Conservation (phyloP, 2,329 filamentous ascomycete genomes). For the Venturia asperata region DNA sequence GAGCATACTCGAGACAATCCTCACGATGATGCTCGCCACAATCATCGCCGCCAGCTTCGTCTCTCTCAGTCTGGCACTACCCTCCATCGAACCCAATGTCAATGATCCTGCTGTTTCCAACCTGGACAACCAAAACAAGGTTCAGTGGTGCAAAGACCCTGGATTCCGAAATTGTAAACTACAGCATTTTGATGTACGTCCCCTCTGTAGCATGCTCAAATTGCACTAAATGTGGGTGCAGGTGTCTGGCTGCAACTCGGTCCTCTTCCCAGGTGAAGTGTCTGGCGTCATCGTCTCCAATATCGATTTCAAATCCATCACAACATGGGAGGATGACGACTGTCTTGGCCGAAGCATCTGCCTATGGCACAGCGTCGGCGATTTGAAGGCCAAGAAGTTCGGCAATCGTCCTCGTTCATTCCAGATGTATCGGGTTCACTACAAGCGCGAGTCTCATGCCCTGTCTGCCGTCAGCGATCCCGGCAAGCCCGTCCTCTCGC, state of each 20-base stretch:
- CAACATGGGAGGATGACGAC: background rate
- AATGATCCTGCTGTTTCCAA: background rate
- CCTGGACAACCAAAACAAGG: background rate
- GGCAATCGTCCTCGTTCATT: background rate
- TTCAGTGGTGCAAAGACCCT: conserved; percentile 2
- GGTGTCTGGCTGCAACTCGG: background rate
- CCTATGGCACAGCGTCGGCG: background rate
- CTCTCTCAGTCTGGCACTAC: background rate
- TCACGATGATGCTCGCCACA: conserved; percentile 2
- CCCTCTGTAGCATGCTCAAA: background rate
- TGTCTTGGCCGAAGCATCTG: background rate
- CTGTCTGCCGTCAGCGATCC: background rate
- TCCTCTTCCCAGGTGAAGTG: background rate
- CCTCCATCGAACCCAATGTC: background rate
- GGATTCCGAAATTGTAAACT: conserved; percentile 7
- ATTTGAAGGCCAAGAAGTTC: background rate
- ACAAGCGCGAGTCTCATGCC: background rate
- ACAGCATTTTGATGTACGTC: background rate
- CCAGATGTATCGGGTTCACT: background rate
- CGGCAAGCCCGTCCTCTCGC: background rate
- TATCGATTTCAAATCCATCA: background rate
- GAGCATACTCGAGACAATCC: background rate
- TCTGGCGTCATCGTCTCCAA: conserved; percentile 3
- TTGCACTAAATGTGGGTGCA: background rate
- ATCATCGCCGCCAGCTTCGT: background rate